phyloP scores from a whole-genome alignment of 2,329 filamentous ascomycete genomes.

The Colletotrichum salicis region DNA sequence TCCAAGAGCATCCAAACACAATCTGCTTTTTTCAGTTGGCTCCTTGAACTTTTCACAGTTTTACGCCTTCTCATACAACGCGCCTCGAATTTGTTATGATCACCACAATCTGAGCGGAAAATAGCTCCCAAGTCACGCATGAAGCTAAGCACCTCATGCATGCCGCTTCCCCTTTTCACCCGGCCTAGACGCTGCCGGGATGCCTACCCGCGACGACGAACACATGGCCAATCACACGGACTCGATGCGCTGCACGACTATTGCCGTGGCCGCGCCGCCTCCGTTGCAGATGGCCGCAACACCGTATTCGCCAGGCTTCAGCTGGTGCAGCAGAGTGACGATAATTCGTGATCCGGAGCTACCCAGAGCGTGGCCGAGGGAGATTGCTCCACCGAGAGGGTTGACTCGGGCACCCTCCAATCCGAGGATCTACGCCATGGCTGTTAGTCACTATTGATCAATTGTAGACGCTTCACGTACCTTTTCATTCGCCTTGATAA shows the following conservation, averaged over 20 bases:
- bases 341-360: conserved; percentile 94
- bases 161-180: conserved; percentile 10
- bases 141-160: conserved; percentile 16
- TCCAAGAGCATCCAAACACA: neutral
- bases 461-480: conserved; percentile 48
- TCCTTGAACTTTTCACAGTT: conserved; percentile 8
- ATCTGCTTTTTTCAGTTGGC: neutral
- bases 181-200: neutral
- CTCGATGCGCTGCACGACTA: conserved; percentile 88
- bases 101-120: conserved; percentile 13
- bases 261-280: conserved; percentile 88
- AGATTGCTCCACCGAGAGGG: conserved; percentile 89
- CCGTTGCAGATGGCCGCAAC: conserved; percentile 98
- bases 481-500: conserved; percentile 95
- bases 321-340: conserved; percentile 88
- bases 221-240: conserved; percentile 52
- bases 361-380: conserved; percentile 89
- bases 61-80: neutral
- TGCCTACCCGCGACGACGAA: neutral
- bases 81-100: neutral
- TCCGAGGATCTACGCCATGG: conserved; percentile 73
- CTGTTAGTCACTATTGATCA: conserved; percentile 18
- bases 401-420: conserved; percentile 85
- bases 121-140: neutral
- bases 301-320: conserved; percentile 92